Evolutionary conservation across 768 basidiomycete genomes (phyloP), one percentile per base, ranked within the genome.

Genomic region (Dacryopinax spathularia): DNA sequence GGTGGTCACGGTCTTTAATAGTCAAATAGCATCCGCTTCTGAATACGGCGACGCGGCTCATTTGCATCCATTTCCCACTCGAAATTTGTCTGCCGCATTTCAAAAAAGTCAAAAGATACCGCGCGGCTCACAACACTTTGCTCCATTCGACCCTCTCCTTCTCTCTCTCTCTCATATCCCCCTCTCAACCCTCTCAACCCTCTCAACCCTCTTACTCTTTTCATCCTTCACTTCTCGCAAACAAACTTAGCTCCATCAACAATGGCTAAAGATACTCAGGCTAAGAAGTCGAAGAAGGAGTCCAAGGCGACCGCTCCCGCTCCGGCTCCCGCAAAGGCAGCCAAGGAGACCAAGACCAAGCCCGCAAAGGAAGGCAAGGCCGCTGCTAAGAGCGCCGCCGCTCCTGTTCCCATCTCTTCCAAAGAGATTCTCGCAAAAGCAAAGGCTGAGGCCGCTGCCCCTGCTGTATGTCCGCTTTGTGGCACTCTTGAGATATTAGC

Each of bases 351-450:
- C n/a, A 75, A 72, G 56, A 76, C 77, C 67, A 76, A 76, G 68
- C 64, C 68, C n/a, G 66, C 67, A 6, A 68, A 69, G 39, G 66
- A 73, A 41, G 31, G 60, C 59, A 61, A 60, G 36, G 39, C 12
- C 35, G n/a, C n/a, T n/a, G 35, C 63, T 37, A 63, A 71, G 71
- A 64, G 71, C 70, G 34, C 56, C 63, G 68, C 39, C 41, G 44
- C 29, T 18, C 43, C 65, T 60, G 64, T 69, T 9, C 74, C 74
- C n/a, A 66, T 69, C 16, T 76, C 77, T 2, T 73, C 78, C 15
- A 80, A 76, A 66, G 77, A 77, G 60, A 78, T 78, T 25, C 69
- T 79, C 0, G 77, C 75, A 15, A 70, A 70, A 41, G 60, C 66
- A 22, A 70, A 70, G 41, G 65, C 70, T 25, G 76, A 75, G 60